Conservation (phyloP, 495 filamentous ascomycete species). For the Chaetomium cochliodes region DNA sequence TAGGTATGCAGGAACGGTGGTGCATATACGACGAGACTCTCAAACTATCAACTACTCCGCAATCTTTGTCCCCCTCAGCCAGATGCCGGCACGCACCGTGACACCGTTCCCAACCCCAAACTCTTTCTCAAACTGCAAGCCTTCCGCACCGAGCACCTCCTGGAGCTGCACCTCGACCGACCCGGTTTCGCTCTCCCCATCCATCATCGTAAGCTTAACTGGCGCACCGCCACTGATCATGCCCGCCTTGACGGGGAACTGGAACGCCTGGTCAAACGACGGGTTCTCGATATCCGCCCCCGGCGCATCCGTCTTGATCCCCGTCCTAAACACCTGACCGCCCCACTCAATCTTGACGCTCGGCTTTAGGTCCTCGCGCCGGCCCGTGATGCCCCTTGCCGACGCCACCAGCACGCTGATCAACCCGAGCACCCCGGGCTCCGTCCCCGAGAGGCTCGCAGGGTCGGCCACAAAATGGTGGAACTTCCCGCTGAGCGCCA, state of each 20-base stretch:
- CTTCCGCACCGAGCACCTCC: conserved; percentile 37
- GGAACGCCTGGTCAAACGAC: conserved; percentile 41
- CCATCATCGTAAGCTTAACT: conserved; percentile 39
- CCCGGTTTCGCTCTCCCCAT: conserved; percentile 36
- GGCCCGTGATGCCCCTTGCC: conserved; percentile 36
- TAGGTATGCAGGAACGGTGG: no score
- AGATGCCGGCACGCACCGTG: conserved; percentile 24
- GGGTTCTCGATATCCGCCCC: conserved; percentile 47
- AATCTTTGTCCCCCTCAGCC: conserved; percentile 20
- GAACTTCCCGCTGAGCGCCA: conserved; percentile 39
- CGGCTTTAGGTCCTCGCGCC: conserved; percentile 40
- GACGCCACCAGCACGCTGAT: conserved; percentile 41
- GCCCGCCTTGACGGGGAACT: conserved; percentile 36
- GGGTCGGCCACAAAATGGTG: conserved; percentile 37
- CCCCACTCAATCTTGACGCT: conserved; percentile 45
- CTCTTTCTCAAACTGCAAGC: conserved; percentile 33
- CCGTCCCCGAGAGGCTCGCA: conserved; percentile 31
- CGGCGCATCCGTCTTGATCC: conserved; percentile 38
- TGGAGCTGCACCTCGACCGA: conserved; percentile 38
- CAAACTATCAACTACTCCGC: conserved; percentile 9
- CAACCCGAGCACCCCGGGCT: conserved; percentile 24
- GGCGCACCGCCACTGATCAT: conserved; percentile 31
- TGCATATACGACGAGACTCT: no score
- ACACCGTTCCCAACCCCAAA: conserved; percentile 40
- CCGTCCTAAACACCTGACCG: conserved; percentile 36